A percentile compares a stretch with the other conserved stretches of the same genome.
phyloP scores from a whole-genome alignment of 2,329 filamentous ascomycete genomes.

The Aureobasidium mangrovei region DNA sequence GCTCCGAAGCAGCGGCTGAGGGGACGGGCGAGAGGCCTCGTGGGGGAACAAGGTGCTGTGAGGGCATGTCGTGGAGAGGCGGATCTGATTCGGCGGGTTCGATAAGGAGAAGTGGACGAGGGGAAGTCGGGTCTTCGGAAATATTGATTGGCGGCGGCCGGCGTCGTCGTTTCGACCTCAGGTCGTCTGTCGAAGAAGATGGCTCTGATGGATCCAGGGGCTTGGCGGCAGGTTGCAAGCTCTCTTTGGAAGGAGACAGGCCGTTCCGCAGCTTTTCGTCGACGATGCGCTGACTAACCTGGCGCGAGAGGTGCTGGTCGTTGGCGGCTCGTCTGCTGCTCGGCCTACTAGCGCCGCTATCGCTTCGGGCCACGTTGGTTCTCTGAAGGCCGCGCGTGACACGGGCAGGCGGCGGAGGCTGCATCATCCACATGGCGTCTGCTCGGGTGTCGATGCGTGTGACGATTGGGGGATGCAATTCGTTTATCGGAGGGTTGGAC shows the following conservation, averaged over 20 bases:
- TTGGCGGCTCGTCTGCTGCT: constrained; percentile 27
- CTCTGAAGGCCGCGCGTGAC: constrained; percentile 52
- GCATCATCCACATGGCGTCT: constrained; percentile 82
- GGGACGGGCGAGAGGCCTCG: constrained; percentile 21
- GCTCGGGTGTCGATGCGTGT: constrained; percentile 32
- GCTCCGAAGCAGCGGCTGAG: constrained; percentile 19
- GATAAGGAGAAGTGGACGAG: constrained; percentile 17
- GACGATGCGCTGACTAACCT: constrained; percentile 31
- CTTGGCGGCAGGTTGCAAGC: neutral
- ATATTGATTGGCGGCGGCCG: constrained; percentile 16
- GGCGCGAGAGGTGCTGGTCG: constrained; percentile 22
- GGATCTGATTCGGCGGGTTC: constrained; percentile 11
- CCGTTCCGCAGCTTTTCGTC: constrained; percentile 24
- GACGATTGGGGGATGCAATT: constrained; percentile 51
- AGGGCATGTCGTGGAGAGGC: constrained; percentile 3
- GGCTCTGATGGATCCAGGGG: neutral
- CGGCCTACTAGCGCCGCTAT: constrained; percentile 31
- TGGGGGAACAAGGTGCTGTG: constrained; percentile 17
- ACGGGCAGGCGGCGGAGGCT: constrained; percentile 80
- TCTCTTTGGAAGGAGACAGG: constrained; percentile 17
- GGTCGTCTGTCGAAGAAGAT: constrained; percentile 16
- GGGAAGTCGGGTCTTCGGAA: constrained; percentile 17
- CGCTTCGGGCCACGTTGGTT: constrained; percentile 49
- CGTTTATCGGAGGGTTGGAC: constrained; percentile 53
- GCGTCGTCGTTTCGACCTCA: constrained; percentile 14